Evolutionary conservation across 768 basidiomycete genomes (phyloP).

Genomic region (Mrakia frigida): DNA sequence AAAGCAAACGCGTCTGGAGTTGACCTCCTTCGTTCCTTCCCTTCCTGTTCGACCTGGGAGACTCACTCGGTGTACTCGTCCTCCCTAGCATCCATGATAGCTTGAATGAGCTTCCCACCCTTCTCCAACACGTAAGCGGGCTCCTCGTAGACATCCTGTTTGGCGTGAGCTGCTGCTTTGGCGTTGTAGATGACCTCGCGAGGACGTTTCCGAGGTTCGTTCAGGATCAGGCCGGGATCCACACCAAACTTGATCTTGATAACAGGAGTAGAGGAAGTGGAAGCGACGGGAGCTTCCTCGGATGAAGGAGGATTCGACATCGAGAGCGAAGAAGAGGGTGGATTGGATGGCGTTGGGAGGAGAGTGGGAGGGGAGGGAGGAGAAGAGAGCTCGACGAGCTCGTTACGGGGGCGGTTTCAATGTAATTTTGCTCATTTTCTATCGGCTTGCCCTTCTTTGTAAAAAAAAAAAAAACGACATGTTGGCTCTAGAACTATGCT

Average conservation of each 20-base stretch:
- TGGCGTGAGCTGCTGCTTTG: neutral
- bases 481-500: too few species aligned
- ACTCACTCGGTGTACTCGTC: slow-evolving; percentile 65
- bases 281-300: slow-evolving; percentile 1
- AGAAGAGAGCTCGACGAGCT: neutral
- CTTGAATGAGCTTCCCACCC: slow-evolving; percentile 59
- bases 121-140: slow-evolving; percentile 19
- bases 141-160: slow-evolving; percentile 11
- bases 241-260: slow-evolving; percentile 27
- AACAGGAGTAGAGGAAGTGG: neutral
- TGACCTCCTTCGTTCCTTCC: neutral
- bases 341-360: neutral
- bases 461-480: too few species aligned
- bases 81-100: slow-evolving; percentile 73
- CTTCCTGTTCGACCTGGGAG: neutral
- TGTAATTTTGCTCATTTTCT: too few species aligned
- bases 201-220: slow-evolving; percentile 21
- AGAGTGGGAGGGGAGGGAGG: neutral
- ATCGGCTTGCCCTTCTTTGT: too few species aligned
- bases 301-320: neutral
- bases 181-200: slow-evolving; percentile 10
- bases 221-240: slow-evolving; percentile 22
- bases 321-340: neutral
- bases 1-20: slow-evolving; percentile 2
- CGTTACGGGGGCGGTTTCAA: too few species aligned